Evolutionary conservation across 2,329 filamentous ascomycete species (phyloP).

Genomic region (Camillea tinctor): DNA sequence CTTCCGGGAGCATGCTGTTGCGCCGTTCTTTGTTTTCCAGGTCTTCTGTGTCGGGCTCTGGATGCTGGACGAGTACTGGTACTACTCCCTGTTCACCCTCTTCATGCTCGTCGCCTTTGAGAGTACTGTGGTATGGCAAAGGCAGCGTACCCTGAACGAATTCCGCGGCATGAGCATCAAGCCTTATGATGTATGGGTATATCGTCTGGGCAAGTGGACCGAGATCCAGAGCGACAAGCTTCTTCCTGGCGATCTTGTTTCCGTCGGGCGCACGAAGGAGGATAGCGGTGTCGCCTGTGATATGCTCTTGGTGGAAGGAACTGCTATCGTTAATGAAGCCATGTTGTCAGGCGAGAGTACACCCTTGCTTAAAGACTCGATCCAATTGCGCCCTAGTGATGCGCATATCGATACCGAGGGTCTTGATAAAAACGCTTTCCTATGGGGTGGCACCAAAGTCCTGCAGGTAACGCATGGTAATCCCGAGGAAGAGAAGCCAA

Average conservation of each 20-base stretch:
- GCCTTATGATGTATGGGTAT: conserved; percentile 92
- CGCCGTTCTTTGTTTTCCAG: conserved; percentile 99
- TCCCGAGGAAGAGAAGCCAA: conserved; percentile 69
- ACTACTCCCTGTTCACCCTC: conserved; percentile 97
- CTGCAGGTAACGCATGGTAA: conserved; percentile 90
- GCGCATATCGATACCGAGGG: conserved; percentile 82
- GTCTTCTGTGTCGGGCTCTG: conserved; percentile 97
- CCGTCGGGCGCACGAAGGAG: conserved; percentile 90
- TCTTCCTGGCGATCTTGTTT: conserved; percentile 89
- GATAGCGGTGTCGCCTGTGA: conserved; percentile 96
- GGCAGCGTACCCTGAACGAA: conserved; percentile 90
- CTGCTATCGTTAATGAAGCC: conserved; percentile 96
- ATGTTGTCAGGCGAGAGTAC: conserved; percentile 99
- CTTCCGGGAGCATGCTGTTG: conserved; percentile 97
- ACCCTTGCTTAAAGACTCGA: conserved; percentile 90
- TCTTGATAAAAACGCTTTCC: conserved; percentile 92
- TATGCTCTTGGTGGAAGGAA: conserved; percentile 92
- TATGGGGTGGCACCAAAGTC: conserved; percentile 97
- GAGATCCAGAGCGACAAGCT: conserved; percentile 89
- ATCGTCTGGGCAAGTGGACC: conserved; percentile 81
- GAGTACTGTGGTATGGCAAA: conserved; percentile 98
- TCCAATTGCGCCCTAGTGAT: conserved; percentile 84
- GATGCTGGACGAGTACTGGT: conserved; percentile 99
- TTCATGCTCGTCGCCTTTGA: conserved; percentile 98
- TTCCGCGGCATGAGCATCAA: conserved; percentile 99